phyloP scores from a whole-genome alignment of 139 green algal genomes.

The Pleodorina starrii region DNA sequence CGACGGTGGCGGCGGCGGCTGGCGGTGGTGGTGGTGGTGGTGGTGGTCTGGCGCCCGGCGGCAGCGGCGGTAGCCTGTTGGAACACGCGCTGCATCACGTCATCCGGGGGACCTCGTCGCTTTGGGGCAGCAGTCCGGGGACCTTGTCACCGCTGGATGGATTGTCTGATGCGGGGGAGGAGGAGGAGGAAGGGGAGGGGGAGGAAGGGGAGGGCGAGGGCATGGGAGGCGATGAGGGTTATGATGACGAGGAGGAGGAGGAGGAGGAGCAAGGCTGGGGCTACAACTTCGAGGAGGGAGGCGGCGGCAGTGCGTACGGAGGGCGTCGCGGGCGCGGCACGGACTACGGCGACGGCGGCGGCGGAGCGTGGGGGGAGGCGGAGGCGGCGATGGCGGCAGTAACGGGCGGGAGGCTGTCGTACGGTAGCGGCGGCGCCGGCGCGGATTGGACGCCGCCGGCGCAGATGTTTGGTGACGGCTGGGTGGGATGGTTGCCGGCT shows the following conservation, averaged over 20 bases:
- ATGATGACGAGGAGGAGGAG: not conserved
- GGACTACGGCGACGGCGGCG: too few species aligned
- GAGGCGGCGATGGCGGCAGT: too few species aligned
- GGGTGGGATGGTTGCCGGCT: not conserved
- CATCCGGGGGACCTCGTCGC: not conserved
- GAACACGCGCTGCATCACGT: not conserved
- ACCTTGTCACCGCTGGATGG: slow-evolving; percentile 15
- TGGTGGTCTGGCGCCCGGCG: not conserved
- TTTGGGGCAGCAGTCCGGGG: slow-evolving; percentile 6
- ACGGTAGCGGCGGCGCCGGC: too few species aligned
- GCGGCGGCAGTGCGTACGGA: too few species aligned
- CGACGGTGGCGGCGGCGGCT: not conserved
- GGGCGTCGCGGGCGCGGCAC: too few species aligned
- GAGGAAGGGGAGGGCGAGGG: too few species aligned
- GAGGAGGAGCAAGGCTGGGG: not conserved
- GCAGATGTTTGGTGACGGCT: not conserved
- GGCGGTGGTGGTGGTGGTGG: too few species aligned
- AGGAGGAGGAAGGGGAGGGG: not conserved
- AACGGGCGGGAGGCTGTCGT: too few species aligned
- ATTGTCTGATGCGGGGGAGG: not conserved
- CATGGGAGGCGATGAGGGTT: too few species aligned
- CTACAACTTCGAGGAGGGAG: too few species aligned
- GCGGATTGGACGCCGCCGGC: too few species aligned
- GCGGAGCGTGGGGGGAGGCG: too few species aligned
- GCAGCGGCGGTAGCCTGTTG: slow-evolving; percentile 5